Percentiles rank a stretch among this genome's conserved stretches.
These are phyloP conservation scores for Oehlia diaphana DNA, from an alignment of 192 early-diverging fungal genomes.

Conservation along the genomic window DNA sequence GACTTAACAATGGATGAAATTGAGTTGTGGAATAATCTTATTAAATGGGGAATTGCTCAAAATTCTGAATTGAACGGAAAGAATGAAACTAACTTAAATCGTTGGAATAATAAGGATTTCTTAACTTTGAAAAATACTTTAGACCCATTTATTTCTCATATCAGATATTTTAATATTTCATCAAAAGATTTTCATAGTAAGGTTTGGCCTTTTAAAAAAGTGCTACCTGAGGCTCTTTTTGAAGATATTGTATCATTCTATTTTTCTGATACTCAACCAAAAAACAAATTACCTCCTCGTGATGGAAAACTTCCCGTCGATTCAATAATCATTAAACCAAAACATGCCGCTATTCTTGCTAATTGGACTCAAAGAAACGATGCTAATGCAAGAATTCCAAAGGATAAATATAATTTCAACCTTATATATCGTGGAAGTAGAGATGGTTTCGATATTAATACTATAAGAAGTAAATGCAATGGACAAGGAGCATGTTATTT, in stretches of 20 bases:
- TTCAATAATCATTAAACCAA: no score
- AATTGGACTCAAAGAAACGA: background rate
- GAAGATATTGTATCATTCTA: background rate
- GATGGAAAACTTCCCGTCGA: no score
- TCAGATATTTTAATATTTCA: conserved; percentile 15
- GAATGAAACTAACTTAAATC: background rate
- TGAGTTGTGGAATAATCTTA: conserved; percentile 6
- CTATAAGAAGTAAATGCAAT: background rate
- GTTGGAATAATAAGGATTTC: background rate
- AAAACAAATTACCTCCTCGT: no score
- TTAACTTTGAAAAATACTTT: background rate
- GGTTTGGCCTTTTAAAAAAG: background rate
- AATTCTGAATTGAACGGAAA: background rate
- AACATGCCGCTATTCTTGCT: background rate
- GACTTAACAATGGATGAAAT: conserved; percentile 17
- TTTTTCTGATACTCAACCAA: no score
- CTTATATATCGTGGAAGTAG: conserved; percentile 11
- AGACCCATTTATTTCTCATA: background rate
- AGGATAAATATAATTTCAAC: background rate
- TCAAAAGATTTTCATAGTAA: conserved; percentile 8
- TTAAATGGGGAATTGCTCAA: conserved; percentile 17
- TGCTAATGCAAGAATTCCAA: background rate
- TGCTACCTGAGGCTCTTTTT: background rate
- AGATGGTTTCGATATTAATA: conserved; percentile 2
- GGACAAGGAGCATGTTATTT: background rate